Base-by-base conservation (phyloP, 108 stramenopile species). In the Schizochytrium sp. region DNA sequence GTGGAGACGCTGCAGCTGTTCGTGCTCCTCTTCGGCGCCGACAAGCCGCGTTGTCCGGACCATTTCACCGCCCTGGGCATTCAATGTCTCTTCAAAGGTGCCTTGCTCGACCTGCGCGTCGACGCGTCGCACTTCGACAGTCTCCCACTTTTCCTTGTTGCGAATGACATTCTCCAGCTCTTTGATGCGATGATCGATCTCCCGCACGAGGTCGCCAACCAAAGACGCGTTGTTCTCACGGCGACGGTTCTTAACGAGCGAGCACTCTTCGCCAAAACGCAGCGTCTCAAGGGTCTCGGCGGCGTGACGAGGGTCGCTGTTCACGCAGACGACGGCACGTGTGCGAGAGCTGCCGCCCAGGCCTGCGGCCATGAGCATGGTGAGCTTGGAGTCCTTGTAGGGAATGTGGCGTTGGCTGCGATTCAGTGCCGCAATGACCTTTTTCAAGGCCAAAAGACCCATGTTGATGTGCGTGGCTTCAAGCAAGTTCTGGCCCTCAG, bases 391-490 rank as follows among this genome's bases (percentile, higher is more conserved):
- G 58, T 93, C 94, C 5, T 90, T 18, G 91, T 95, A 96, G 21
- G 96, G 95, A 44, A 95, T 93, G 88, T 94, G 91, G 21, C 18
- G 51, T 71, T 44, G 43, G 23, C 90, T 76, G 43, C 34, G 58
- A 18, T 72, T 91, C n/a, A 95, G 60, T 8, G 94, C 92, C 48
- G 93, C 92, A 60, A 94, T 92, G 60, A 93, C 94, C 58, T 91
- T 72, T 88, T 95, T 95, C 21, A 95, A 91, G 18, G 94, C 92
- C 87, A 94, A 71, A 45, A 95, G 76, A 19, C 94, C 94, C 60
- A 93, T 76, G 89, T 95, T 95, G 88, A 95, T 95, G 72, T 94
- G 72, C 14, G 94, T 93, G 45, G 95, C 95, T 83, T 95, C 95
- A n/a, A 93, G 58, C 91, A 18, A 5, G 51, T 89, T 58, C 28